These are phyloP conservation scores for Pneumocystis murina DNA, from an alignment of 1,139 yeast genomes.

Conservation along the genomic window DNA sequence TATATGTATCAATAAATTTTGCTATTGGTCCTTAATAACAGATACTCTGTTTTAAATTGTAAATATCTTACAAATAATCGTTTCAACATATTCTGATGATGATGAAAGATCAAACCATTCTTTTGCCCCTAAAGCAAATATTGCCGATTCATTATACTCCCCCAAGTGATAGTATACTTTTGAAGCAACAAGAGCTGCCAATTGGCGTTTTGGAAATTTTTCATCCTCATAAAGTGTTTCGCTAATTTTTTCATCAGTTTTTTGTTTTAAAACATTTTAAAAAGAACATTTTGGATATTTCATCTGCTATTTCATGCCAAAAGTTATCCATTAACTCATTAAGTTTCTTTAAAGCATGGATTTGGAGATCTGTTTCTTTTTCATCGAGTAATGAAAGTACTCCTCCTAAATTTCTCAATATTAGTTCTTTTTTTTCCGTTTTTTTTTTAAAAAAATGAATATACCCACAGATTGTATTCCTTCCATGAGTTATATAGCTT, in stretches of 20 bases:
- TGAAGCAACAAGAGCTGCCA: slow-evolving; percentile 87
- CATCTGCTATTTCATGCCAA: slow-evolving; percentile 96
- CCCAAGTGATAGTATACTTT: slow-evolving; percentile 92
- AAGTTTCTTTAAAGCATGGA: slow-evolving; percentile 71
- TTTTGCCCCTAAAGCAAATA: slow-evolving; percentile 76
- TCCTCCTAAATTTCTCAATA: slow-evolving; percentile 3
- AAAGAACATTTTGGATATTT: slow-evolving; percentile 46
- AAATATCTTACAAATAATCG: slow-evolving; percentile 44
- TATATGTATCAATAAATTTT: slow-evolving; percentile 76
- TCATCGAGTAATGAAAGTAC: slow-evolving; percentile 79
- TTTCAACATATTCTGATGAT: slow-evolving; percentile 76
- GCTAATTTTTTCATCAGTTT: slow-evolving; percentile 18
- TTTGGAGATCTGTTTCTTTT: slow-evolving; percentile 58
- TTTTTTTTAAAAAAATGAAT: background rate
- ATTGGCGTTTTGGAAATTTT: slow-evolving; percentile 53
- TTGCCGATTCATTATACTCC: slow-evolving; percentile 81
- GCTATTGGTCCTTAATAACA: slow-evolving; percentile 21
- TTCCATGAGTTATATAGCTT: background rate
- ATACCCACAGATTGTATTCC: background rate
- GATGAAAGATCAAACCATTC: slow-evolving; percentile 58
- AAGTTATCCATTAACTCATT: slow-evolving; percentile 74
- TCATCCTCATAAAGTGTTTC: slow-evolving; percentile 86
- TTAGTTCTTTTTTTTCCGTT: background rate
- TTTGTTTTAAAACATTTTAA: background rate
- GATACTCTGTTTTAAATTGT: background rate